These are phyloP conservation scores for Populus ilicifolia DNA, from an alignment of 345 rosid species.

Conservation along the genomic window DNA sequence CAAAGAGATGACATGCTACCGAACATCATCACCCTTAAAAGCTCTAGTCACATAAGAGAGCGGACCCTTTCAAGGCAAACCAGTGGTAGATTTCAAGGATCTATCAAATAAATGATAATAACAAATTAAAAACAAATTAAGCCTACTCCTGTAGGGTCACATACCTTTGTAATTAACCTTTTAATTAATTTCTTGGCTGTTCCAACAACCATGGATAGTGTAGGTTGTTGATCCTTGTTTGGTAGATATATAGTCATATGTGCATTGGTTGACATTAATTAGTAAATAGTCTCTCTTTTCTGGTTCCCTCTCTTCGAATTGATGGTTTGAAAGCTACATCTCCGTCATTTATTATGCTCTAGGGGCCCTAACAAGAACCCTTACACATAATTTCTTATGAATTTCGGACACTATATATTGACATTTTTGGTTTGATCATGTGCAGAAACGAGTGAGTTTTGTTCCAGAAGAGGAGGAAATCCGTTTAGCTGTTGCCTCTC, in stretches of 20 bases:
- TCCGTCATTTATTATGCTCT: background rate
- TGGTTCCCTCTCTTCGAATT: background rate
- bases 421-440: background rate
- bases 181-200: background rate
- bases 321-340: background rate
- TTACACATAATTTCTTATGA: background rate
- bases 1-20: background rate
- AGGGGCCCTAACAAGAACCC: background rate
- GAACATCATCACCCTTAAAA: background rate
- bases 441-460: conserved; percentile 92
- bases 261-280: background rate
- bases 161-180: background rate
- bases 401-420: background rate
- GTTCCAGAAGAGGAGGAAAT: conserved; percentile 49
- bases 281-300: background rate
- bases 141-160: background rate
- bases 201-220: conserved; percentile 4
- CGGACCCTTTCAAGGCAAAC: background rate
- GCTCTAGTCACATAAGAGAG: background rate
- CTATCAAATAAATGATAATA: too few species aligned
- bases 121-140: too few species aligned
- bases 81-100: too few species aligned
- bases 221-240: background rate
- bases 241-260: background rate
- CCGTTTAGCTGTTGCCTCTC: conserved; percentile 62